Evolutionary conservation across 306 rosid species (phyloP), one percentile per base, ranked within the genome.

Genomic region (apple (Malus domestica)): DNA sequence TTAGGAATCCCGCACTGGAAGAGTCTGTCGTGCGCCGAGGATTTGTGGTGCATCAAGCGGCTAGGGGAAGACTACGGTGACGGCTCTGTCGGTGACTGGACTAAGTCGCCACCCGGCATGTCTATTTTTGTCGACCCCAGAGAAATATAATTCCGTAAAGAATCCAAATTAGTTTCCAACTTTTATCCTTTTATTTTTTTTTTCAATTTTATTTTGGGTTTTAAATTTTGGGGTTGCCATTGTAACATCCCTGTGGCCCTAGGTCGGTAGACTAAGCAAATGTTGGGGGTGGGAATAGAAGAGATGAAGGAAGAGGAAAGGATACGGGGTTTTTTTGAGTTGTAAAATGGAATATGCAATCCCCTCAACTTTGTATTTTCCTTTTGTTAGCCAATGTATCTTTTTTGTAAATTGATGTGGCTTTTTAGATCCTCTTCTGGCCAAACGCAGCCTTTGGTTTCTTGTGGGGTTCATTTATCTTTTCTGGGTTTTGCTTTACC

Each of bases 91-190:
- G 98, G 97, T 81, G 99, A 95, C 84, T 95, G 99, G 99, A 90
- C 99, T 23, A 95, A 95, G 64, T 90, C 97, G 18, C 78, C 82
- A 3, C 89, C 97, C 14, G 97, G 86, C 52, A 19, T 54, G 79
- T 90, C 99, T 65, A 89, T 95, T 83, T 95, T 95, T 78, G 97
- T 95, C 78, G 99, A 95, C 76, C 99, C 99, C 2, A 90, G 99
- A 78, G 99, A 95, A 79, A 6, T 95, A 78, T 95, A 74, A n/a
- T 32, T 69, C 40, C 32, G 65, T 42, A 67, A 42, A 64, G 74
- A 80, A 76, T 76, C 55, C 30, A 10, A 76, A 38, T 33, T 76
- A 42, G 44, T 23, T 8, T 67, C 4, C 29, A 10, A 20, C 5
- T 20, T 13, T 60, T 19, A 45, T 5, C 4, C 4, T 30, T 10